Base-by-base conservation (phyloP, 208 protist genomes). In the Leishmania braziliensis region DNA sequence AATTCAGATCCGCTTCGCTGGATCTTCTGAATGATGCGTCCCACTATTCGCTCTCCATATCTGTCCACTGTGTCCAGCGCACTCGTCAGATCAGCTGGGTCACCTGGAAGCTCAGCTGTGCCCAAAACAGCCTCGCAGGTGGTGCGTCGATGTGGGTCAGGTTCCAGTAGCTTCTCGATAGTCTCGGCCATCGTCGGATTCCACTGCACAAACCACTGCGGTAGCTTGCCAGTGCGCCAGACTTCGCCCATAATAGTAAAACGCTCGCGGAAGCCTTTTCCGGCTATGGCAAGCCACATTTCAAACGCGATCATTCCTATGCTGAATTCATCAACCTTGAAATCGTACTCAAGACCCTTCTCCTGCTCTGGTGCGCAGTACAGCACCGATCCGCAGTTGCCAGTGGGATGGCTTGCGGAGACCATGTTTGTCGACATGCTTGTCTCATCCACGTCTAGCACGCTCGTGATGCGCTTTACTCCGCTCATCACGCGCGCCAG, bases 291-390 rank as follows among this genome's bases (percentile, higher is more conserved):
- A 43, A 97, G 86, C 92, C 94, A 97, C 94, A 97, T 97, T 75
- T 97, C 94, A 26, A 96, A 82, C 2, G 92, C 92, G 60, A 97
- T 97, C 92, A 97, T 96, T 9, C 94, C 94, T 36, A 96, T 86
- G 74, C 91, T 94, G 78, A 95, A 97, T 81, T 96, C 93, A 71
- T 97, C 94, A 53, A 97, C 93, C 76, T 94, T 97, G 85, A 94
- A 90, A 75, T 86, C 91, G 83, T 97, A 97, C n/a, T 88, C 62
- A 14, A 88, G 78, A n/a, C 94, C 91, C 20, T 85, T 84, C 75
- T 93, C 88, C 74, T 95, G 91, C 81, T 97, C 92, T 5, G 94
- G 94, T 0, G 92, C 93, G 69, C 91, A 95, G 84, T 97, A 97
- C 62, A 96, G 83, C 81, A 96, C 91, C 48, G 94, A 93, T 50